Base-by-base conservation (phyloP, 2,329 filamentous ascomycete genomes). In the Leptographium procerum region DNA sequence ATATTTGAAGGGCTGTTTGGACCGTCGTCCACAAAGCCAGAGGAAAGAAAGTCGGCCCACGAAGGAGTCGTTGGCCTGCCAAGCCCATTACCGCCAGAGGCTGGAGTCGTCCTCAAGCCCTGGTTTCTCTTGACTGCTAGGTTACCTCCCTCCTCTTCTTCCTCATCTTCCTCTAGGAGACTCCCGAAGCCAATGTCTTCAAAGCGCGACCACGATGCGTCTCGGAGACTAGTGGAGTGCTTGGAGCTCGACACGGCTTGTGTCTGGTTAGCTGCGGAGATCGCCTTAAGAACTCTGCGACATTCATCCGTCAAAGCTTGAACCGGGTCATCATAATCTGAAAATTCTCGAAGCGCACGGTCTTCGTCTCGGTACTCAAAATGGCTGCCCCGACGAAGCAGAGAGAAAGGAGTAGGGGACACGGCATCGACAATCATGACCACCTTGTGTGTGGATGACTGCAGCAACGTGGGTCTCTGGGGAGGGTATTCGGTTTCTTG, bases 401-500 rank as follows among this genome's bases (percentile, higher is more conserved):
- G 79, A 3, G 94, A 82, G 71, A 97, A 97, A 0, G 94, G 94
- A 0, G 91, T 96, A 0, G 94, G 91, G 0, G 94, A 99, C 40
- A 99, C 92, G 0, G 86, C 85, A 65, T 97, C 89, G 24, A 99
- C 94, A 63, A 96, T 91, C 91, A 99, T 96, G 61, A 95, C 86
- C 5, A 99, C 91, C 68, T 89, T 91, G 61, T 91, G 87, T 3
- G 91, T 96, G 1, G 82, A 81, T 5, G 87, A 84, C 68, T 91
- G 87, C 69, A 96, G 79, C 40, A 96, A 77, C 0, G 81, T 78
- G 11, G 91, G 89, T 36, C 83, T 79, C 65, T 89, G 84, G 1
- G 94, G 94, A 1, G 94, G 94, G 66, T 99, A 99, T 68, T 96
- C 90, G 55, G 92, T 96, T 65, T 95, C 91, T 66, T 92, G 85